These are phyloP conservation scores for Fusarium subtropicale DNA, from an alignment of 2,329 filamentous ascomycete genomes.

Conservation along the genomic window DNA sequence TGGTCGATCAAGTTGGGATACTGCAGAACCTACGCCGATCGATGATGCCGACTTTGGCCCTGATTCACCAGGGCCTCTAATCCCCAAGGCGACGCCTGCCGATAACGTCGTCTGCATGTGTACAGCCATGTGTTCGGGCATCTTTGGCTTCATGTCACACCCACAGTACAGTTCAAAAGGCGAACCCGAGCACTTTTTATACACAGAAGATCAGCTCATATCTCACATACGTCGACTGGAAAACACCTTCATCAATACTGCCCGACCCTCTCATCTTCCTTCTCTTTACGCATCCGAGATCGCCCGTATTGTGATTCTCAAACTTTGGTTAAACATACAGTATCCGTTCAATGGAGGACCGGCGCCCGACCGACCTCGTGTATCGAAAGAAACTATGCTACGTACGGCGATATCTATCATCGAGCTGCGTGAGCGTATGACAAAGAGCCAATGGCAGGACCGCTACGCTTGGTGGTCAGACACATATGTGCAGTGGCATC, in stretches of 20 bases:
- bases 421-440: conserved; percentile 54
- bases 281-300: conserved; percentile 55
- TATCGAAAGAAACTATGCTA: conserved; percentile 57
- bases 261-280: conserved; percentile 49
- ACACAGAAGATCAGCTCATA: conserved; percentile 56
- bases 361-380: conserved; percentile 46
- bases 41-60: conserved; percentile 65
- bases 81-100: conserved; percentile 53
- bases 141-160: conserved; percentile 56
- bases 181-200: conserved; percentile 32
- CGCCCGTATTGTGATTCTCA: conserved; percentile 58
- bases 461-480: conserved; percentile 62
- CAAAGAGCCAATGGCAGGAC: conserved; percentile 50
- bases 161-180: conserved; percentile 44
- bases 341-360: conserved; percentile 57
- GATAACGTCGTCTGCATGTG: conserved; percentile 57
- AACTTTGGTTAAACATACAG: conserved; percentile 60
- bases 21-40: conserved; percentile 62
- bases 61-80: conserved; percentile 50
- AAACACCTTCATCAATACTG: conserved; percentile 53
- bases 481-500: conserved; percentile 67
- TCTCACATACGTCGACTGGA: conserved; percentile 55
- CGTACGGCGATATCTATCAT: conserved; percentile 61
- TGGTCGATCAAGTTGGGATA: conserved; percentile 58
- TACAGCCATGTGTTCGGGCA: conserved; percentile 54